Evolutionary conservation across 768 basidiomycete genomes (phyloP), one percentile per base, ranked within the genome.

Genomic region (Termitomyces sp.): DNA sequence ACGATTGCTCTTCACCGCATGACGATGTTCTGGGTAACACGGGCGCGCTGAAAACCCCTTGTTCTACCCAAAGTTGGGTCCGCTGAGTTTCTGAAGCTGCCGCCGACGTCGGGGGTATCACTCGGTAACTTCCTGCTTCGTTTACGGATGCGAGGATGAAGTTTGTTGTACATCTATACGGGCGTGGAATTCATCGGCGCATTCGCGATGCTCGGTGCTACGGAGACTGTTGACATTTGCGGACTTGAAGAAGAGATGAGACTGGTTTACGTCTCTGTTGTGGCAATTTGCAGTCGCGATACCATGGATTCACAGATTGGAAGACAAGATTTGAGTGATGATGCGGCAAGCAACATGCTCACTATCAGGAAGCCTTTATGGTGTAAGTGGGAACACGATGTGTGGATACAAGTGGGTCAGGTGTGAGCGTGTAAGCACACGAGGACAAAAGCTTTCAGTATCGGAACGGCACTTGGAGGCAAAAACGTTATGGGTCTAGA

Each of bases 321-420:
- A 26, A 35, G 26, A 23, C 23, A 19, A 51, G 17, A 11, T 6
- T 23, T 30, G 26, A 15, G 11, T 30, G 38, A 50, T 28, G 50
- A 23, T 23, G 11, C 35, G 26, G 5, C 37, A 12, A 50, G 7
- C 21, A 50, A 40, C 8, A 21, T 15, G 21, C 28, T 33, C 31
- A 21, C 23, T n/a, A 9, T 26, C 19, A 15, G 14, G 51, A 31
- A 33, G 12, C 28, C 42, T 31, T 23, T 14, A 44, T 33, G 35
- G 41, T 45, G 37, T 54, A 28, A 54, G 28, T 37, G 46, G 23
- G 26, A 57, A 21, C n/a, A 43, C 52, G 55, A 47, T 45, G 19
- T 33, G 26, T 43, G 54, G 31, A 55, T n/a, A 48, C 11, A 53
- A 40, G 56, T 57, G 51, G 56, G 60, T 60, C 59, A 56, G 40